Evolutionary conservation across 2,329 filamentous ascomycete genomes (phyloP), one percentile per base, ranked within the genome.

Genomic region (Neopestalotiopsis sp.): DNA sequence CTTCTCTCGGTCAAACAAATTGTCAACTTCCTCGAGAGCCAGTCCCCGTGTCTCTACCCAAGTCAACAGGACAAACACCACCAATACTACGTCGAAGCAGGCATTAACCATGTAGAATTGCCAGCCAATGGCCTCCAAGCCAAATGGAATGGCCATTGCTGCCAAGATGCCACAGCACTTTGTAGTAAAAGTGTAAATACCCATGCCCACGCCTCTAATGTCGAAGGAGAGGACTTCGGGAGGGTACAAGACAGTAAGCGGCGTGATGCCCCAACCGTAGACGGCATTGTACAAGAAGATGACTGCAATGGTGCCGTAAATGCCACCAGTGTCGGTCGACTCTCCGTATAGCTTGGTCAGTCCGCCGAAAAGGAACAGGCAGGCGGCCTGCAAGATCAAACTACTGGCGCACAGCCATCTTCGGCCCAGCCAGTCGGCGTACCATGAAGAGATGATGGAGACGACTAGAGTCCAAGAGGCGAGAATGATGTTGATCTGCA

Each of bases 181-280:
- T 2, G 20, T 17, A 3, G 9, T 61, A 49, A 71, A 49, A 6
- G 64, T 70, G 45, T 62, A 75, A 13, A 75, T 52, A 40, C 80
- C 80, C 82, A 87, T 81, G 45, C 76, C 76, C 20, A 70, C 69
- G 4, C 71, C 72, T 42, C 76, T 72, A 30, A 77, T 73, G 10
- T 72, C 69, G 65, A 75, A 78, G 42, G 73, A 72, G 56, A 79
- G 74, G 12, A 79, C 74, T 62, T 78, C 77, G 2, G 75, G 72
- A 1, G 75, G 74, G 28, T 78, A 75, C 6, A 77, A 64, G 4
- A 70, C 70, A 4, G 74, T 65, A 7, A 78, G 68, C 0, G 76
- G 75, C 5, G 74, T 76, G 73, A 74, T 76, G n/a, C 73, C 75
- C 34, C 78, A 69, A 2, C 70, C 71, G 56, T 78, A 78, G n/a